A percentile compares a stretch with the other conserved stretches of the same genome.
phyloP scores from a whole-genome alignment of 805 yeast genomes.

The Ogataea allantospora region DNA sequence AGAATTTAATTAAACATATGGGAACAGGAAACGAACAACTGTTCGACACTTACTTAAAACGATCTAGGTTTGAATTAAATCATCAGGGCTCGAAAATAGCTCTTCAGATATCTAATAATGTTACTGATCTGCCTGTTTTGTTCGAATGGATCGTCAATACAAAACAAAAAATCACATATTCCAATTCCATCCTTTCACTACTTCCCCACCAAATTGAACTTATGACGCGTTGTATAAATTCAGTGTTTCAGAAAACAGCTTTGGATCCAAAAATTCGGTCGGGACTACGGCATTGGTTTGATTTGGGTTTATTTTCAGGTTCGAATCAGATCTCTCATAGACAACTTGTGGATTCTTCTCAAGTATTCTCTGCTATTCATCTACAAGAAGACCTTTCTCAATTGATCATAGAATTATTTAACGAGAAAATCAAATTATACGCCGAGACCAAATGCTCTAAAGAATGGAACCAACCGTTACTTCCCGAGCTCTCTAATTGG shows the following conservation, averaged over 20 bases:
- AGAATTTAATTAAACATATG: constrained; percentile 19
- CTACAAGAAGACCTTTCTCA: constrained; percentile 26
- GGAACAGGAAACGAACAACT: constrained; percentile 18
- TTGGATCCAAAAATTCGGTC: constrained; percentile 9
- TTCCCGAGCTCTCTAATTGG: constrained; percentile 37
- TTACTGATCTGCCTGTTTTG: constrained; percentile 9
- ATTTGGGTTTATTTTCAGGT: constrained; percentile 15
- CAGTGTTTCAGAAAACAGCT: constrained; percentile 23
- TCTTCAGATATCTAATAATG: neutral
- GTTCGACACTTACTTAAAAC: constrained; percentile 15
- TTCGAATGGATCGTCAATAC: constrained; percentile 19
- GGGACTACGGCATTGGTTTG: constrained; percentile 16
- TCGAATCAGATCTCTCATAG: constrained; percentile 9
- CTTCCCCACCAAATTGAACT: constrained; percentile 16
- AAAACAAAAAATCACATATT: constrained; percentile 14
- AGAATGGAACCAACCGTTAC: constrained; percentile 40
- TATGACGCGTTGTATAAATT: constrained; percentile 22
- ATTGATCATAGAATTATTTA: constrained; percentile 38
- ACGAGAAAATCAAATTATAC: constrained; percentile 34
- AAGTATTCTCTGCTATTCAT: constrained; percentile 18
- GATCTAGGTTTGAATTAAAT: constrained; percentile 19
- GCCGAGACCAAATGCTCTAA: constrained; percentile 32
- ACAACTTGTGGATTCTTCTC: constrained; percentile 18
- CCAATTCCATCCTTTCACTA: constrained; percentile 13
- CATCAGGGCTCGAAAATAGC: constrained; percentile 11